These are phyloP conservation scores for Crucibulum laeve DNA, from an alignment of 768 basidiomycete genomes.

Conservation along the genomic window DNA sequence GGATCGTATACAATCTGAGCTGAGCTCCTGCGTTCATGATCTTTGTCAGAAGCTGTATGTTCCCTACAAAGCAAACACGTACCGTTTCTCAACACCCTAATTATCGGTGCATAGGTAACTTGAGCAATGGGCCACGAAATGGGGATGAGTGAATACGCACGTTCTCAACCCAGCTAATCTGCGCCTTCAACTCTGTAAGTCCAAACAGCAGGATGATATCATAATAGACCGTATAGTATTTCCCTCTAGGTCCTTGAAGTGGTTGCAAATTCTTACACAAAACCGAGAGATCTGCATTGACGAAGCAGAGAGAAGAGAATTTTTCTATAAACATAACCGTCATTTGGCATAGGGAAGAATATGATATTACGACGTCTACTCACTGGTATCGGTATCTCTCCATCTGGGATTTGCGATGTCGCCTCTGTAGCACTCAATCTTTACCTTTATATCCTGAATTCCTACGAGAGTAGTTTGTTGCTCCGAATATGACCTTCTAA, in stretches of 20 bases:
- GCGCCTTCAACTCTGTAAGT: conserved; percentile 47
- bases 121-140: conserved; percentile 1
- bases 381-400: conserved; percentile 23
- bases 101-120: not conserved
- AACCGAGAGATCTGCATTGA: no score
- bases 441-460: conserved; percentile 14
- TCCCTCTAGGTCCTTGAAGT: not conserved
- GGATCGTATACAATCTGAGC: conserved; percentile 30
- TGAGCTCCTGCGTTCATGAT: conserved; percentile 19
- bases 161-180: conserved; percentile 46
- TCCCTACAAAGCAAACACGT: conserved; percentile 6
- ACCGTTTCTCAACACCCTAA: conserved; percentile 35
- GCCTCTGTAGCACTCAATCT: conserved; percentile 23
- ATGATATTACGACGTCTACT: no score
- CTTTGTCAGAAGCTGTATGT: not conserved
- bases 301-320: no score
- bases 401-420: conserved; percentile 17
- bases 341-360: no score
- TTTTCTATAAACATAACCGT: no score
- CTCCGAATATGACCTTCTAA: conserved; percentile 29
- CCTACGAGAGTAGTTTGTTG: conserved; percentile 11
- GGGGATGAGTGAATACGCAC: conserved; percentile 22
- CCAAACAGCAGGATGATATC: conserved; percentile 50
- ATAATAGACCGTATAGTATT: conserved; percentile 27
- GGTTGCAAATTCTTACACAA: no score